Percentiles rank a stretch among this genome's conserved stretches.
Evolutionary conservation across 2,329 filamentous ascomycete species (phyloP).

Genomic region (Zalaria obscura): DNA sequence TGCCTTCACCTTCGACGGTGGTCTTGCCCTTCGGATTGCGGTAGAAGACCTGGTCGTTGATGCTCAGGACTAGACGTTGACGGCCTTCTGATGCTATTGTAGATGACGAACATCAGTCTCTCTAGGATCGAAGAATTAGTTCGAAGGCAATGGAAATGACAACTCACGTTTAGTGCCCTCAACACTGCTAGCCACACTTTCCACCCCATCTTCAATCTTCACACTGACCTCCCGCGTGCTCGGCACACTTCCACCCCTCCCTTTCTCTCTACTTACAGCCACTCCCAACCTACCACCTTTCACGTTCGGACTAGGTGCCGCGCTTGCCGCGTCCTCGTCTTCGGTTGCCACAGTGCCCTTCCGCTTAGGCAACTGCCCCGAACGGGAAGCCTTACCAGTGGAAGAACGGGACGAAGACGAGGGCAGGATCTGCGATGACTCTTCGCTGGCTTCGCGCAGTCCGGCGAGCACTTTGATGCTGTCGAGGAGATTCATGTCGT

Average conservation of each 20-base stretch:
- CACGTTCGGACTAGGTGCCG: slow-evolving; percentile 16
- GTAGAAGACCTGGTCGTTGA: slow-evolving; percentile 36
- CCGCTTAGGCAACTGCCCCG: slow-evolving; percentile 2
- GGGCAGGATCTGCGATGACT: slow-evolving; percentile 4
- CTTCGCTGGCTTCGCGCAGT: slow-evolving; percentile 31
- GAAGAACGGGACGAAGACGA: slow-evolving; percentile 1
- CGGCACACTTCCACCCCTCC: slow-evolving; percentile 26
- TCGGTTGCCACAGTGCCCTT: slow-evolving; percentile 12
- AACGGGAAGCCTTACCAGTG: slow-evolving; percentile 1
- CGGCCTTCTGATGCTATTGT: slow-evolving; percentile 1
- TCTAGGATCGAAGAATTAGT: background rate
- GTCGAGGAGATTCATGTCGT: slow-evolving; percentile 26
- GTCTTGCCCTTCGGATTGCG: slow-evolving; percentile 23
- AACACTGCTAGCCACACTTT: slow-evolving; percentile 26
- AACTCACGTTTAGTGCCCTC: slow-evolving; percentile 19
- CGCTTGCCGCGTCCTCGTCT: slow-evolving; percentile 15
- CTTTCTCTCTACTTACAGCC: slow-evolving; percentile 18
- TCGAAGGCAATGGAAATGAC: background rate
- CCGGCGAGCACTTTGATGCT: slow-evolving; percentile 32
- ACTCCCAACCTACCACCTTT: slow-evolving; percentile 4
- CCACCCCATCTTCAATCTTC: slow-evolving; percentile 33
- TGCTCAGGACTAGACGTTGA: slow-evolving; percentile 15
- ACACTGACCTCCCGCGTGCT: slow-evolving; percentile 33
- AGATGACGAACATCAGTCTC: slow-evolving; percentile 3
- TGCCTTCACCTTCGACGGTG: slow-evolving; percentile 32